Conservation (phyloP, 352 stramenopile genomes). For the Pythium phragmitis region DNA sequence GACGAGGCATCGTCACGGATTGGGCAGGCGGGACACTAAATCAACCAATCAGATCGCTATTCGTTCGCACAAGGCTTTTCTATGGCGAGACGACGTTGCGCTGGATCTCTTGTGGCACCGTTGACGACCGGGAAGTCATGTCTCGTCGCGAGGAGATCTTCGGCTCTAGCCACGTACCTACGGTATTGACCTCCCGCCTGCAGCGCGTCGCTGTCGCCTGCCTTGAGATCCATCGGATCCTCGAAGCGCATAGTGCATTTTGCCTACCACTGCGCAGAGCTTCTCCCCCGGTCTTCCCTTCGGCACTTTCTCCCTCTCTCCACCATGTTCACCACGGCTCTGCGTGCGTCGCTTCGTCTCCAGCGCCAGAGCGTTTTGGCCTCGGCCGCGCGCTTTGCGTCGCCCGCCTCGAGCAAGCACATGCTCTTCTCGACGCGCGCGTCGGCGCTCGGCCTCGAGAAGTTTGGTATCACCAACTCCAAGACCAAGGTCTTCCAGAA, state of each 20-base stretch:
- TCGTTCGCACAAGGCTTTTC: slow-evolving; percentile 10
- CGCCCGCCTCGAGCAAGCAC: slow-evolving; percentile 27
- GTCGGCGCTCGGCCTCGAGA: slow-evolving; percentile 68
- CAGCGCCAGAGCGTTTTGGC: slow-evolving; percentile 45
- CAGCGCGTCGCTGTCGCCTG: not conserved
- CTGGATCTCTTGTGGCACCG: slow-evolving; percentile 12
- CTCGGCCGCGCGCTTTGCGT: slow-evolving; percentile 28
- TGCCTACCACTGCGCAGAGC: slow-evolving; percentile 26
- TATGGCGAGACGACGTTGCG: slow-evolving; percentile 12
- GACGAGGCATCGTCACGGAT: slow-evolving; percentile 22
- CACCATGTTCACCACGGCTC: slow-evolving; percentile 60
- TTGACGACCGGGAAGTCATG: slow-evolving; percentile 25
- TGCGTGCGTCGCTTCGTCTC: slow-evolving; percentile 54
- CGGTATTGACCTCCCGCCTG: not conserved
- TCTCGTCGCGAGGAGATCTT: slow-evolving; percentile 17
- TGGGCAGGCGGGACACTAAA: slow-evolving; percentile 8
- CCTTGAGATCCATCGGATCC: not conserved
- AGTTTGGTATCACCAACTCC: slow-evolving; percentile 90
- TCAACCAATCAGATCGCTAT: slow-evolving; percentile 17
- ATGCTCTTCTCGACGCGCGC: slow-evolving; percentile 49
- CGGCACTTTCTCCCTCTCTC: not conserved
- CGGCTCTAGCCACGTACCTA: slow-evolving; percentile 4
- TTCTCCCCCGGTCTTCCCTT: not conserved
- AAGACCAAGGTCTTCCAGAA: slow-evolving; percentile 78
- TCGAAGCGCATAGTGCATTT: slow-evolving; percentile 24